Base-by-base conservation (phyloP, 2,329 filamentous ascomycete genomes). In the Venturia nashicola region DNA sequence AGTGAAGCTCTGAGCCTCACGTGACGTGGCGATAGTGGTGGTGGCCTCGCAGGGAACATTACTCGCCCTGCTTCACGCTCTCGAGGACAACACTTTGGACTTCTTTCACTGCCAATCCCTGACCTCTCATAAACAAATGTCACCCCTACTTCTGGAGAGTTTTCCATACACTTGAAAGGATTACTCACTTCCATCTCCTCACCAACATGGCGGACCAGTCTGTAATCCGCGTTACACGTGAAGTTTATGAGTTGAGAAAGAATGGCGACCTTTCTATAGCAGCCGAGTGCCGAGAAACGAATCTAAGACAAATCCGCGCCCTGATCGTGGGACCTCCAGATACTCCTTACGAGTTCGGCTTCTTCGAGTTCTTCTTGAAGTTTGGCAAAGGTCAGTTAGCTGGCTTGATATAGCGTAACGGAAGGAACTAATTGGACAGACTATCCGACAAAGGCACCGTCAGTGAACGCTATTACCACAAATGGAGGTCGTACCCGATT, bases 271-370 rank as follows among this genome's bases (percentile, higher is more conserved):
- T 97, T 42, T 96, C 92, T 39, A 83, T 97, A 67, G 90, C 90
- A 12, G 91, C 97, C 60, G 89, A 90, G 64, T 96, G 89, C 72
- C 83, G 89, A 61, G 94, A 97, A 75, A 82, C 86, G 69, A 91
- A 99, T 74, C 90, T 97, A 66, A 88, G 92, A 64, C 88, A 90
- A 72, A 87, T 97, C 61, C 88, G 86, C 72, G 91, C 92, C 60
- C 76, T 97, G 67, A 93, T 97, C 70, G 85, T 97, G 68, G 94
- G 94, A 0, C 93, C 94, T 32, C 91, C 93, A 68, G 92, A 94
- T 69, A 96, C 92, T 0, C 92, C 93, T 0, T 99, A 99, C 75
- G 92, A 97, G 75, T 97, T 95, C 72, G 94, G 94, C 3, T 97
- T 97, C 77, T 97, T 96, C 72, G 91, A 97, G 88, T 95, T 96